A percentile compares a stretch with the other conserved stretches of the same genome.
These are phyloP conservation scores for Cynanchum wilfordii DNA, from an alignment of 257 asterid genomes.

Conservation along the genomic window DNA sequence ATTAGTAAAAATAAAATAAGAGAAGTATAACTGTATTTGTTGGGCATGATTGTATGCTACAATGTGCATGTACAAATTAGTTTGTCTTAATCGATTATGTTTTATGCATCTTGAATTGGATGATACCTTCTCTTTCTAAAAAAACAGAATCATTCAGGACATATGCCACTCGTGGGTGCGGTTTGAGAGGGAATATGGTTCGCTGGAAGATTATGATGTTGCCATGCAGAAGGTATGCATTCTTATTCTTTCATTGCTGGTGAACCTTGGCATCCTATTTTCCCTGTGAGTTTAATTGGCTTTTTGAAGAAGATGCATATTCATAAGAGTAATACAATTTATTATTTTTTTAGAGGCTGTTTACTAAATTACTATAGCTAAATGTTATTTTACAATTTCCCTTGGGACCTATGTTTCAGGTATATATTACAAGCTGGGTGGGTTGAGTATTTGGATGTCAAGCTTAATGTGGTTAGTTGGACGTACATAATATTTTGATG, in stretches of 20 bases:
- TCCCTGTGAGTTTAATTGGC: too few relatives aligned
- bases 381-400: background rate
- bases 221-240: constrained; percentile 73
- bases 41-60: background rate
- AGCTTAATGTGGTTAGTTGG: background rate
- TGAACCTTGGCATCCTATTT: background rate
- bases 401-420: background rate
- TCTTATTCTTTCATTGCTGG: background rate
- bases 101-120: constrained; percentile 49
- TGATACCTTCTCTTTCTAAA: constrained; percentile 70
- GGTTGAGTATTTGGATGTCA: background rate
- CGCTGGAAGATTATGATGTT: constrained; percentile 76
- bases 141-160: constrained; percentile 86
- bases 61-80: background rate
- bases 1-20: background rate
- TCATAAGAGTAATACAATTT: background rate
- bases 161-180: constrained; percentile 85
- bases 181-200: constrained; percentile 90
- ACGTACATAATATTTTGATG: background rate
- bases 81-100: constrained; percentile 12
- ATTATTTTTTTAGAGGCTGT: background rate
- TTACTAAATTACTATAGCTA: background rate
- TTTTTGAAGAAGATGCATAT: background rate
- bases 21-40: background rate
- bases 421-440: background rate